A percentile compares a stretch with the other conserved stretches of the same genome.
phyloP scores from a whole-genome alignment of 2,329 filamentous ascomycete genomes.

The Daldinia sp. region DNA sequence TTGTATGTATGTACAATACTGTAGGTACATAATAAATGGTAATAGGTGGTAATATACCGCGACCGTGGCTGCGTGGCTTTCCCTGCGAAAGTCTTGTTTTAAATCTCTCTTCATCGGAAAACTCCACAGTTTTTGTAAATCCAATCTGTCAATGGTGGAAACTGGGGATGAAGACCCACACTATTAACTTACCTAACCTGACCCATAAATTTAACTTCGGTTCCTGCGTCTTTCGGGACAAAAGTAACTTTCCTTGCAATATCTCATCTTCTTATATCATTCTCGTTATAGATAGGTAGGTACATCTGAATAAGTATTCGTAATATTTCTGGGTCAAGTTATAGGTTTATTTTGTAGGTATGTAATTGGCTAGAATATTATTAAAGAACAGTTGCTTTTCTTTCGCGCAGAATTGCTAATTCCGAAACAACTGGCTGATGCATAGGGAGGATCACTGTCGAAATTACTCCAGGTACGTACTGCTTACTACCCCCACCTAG shows the following conservation, averaged over 20 bases:
- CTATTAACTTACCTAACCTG: not conserved
- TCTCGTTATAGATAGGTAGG: not conserved
- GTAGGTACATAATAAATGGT: too few relatives aligned
- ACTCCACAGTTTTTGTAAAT: not conserved
- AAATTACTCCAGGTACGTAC: slow-evolving; percentile 12
- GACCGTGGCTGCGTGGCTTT: not conserved
- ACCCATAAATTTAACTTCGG: slow-evolving; percentile 18
- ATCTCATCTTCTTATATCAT: not conserved
- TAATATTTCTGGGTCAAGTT: too few relatives aligned
- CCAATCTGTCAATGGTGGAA: slow-evolving; percentile 4
- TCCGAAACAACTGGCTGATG: slow-evolving; percentile 4
- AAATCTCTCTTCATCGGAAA: slow-evolving; percentile 7
- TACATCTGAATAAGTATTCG: not conserved
- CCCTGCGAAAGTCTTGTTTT: not conserved
- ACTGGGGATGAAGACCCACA: slow-evolving; percentile 11
- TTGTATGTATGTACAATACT: too few relatives aligned
- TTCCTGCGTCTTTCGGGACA: slow-evolving; percentile 9
- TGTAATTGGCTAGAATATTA: not conserved
- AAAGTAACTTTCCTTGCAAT: too few relatives aligned
- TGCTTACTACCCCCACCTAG: slow-evolving; percentile 13
- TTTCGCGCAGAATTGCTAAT: not conserved
- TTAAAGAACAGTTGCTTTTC: not conserved
- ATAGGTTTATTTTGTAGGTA: not conserved
- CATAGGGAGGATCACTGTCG: slow-evolving; percentile 12
- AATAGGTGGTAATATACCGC: too few relatives aligned